phyloP scores from a whole-genome alignment of 805 yeast species.

The Yamadazyma insecticola region DNA sequence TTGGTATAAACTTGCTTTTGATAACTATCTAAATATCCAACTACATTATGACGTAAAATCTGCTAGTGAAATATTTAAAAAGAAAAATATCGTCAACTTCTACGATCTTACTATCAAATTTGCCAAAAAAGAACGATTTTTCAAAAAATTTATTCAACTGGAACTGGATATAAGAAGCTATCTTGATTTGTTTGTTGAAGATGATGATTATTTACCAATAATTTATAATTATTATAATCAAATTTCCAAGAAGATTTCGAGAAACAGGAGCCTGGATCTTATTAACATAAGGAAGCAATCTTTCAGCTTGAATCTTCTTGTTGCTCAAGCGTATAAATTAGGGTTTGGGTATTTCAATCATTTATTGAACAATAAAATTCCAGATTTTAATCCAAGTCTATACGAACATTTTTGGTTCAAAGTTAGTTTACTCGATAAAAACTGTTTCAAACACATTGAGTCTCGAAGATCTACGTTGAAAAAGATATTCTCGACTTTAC shows the following conservation, averaged over 20 bases:
- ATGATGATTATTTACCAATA: conserved; percentile 13
- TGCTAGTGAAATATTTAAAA: conserved; percentile 1
- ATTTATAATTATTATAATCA: conserved; percentile 4
- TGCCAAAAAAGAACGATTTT: conserved; percentile 2
- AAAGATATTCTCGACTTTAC: conserved; percentile 3
- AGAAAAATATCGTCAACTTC: conserved; percentile 3
- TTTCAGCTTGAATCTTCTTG: conserved; percentile 10
- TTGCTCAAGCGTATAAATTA: conserved; percentile 12
- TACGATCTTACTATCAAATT: conserved; percentile 3
- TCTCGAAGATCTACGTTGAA: conserved; percentile 2
- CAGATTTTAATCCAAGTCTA: background rate
- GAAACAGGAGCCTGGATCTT: no score
- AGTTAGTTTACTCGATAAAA: conserved; percentile 14
- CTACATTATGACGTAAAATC: conserved; percentile 6
- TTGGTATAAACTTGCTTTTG: conserved; percentile 10
- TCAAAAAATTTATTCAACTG: conserved; percentile 1
- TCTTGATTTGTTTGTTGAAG: conserved; percentile 9
- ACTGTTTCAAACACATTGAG: conserved; percentile 7
- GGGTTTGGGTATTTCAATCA: conserved; percentile 10
- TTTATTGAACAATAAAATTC: conserved; percentile 1
- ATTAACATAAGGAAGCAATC: no score
- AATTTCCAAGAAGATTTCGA: background rate
- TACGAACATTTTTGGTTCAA: conserved; percentile 17
- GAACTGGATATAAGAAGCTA: conserved; percentile 7
- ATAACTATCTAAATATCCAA: conserved; percentile 5